Evolutionary conservation across 169 alveolate species (phyloP).

Genomic region (Cryptosporidium ryanae): DNA sequence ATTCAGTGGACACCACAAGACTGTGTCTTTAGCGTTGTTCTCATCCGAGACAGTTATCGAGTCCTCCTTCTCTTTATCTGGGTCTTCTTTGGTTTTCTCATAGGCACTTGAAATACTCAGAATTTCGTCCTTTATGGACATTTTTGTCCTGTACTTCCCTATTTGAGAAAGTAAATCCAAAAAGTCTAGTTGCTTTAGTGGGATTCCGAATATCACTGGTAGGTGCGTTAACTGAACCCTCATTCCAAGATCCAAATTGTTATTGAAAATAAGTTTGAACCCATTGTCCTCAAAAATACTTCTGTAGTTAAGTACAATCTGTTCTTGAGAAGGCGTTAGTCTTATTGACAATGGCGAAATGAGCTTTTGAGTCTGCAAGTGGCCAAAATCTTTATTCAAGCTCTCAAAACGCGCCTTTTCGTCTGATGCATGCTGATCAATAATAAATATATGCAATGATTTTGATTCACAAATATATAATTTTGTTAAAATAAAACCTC

Average conservation of each 20-base stretch:
- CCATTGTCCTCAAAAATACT: conserved; percentile 88
- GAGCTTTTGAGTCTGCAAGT: conserved; percentile 88
- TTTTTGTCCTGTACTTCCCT: conserved; percentile 21
- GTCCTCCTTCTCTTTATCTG: conserved; percentile 76
- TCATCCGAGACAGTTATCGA: conserved; percentile 38
- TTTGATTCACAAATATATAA: conserved; percentile 63
- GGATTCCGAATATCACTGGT: conserved; percentile 62
- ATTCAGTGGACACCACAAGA: conserved; percentile 59
- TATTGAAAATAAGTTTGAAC: conserved; percentile 78
- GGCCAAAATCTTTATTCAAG: conserved; percentile 83
- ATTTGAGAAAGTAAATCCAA: conserved; percentile 74
- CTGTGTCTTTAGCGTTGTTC: conserved; percentile 10
- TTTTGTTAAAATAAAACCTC: conserved; percentile 94
- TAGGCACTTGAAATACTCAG: conserved; percentile 74
- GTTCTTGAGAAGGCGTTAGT: conserved; percentile 86
- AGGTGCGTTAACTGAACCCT: conserved; percentile 34
- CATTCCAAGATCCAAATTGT: conserved; percentile 17
- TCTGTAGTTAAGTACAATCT: conserved; percentile 80
- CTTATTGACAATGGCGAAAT: conserved; percentile 90
- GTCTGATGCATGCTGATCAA: conserved; percentile 99
- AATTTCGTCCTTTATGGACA: conserved; percentile 39
- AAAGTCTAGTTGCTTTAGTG: conserved; percentile 71
- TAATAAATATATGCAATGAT: conserved; percentile 87
- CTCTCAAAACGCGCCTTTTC: conserved; percentile 94
- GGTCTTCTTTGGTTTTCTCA: conserved; percentile 21